A percentile compares a stretch with the other conserved stretches of the same genome.
phyloP scores from a whole-genome alignment of 2,329 filamentous ascomycete species.

The Calonectria montana region DNA sequence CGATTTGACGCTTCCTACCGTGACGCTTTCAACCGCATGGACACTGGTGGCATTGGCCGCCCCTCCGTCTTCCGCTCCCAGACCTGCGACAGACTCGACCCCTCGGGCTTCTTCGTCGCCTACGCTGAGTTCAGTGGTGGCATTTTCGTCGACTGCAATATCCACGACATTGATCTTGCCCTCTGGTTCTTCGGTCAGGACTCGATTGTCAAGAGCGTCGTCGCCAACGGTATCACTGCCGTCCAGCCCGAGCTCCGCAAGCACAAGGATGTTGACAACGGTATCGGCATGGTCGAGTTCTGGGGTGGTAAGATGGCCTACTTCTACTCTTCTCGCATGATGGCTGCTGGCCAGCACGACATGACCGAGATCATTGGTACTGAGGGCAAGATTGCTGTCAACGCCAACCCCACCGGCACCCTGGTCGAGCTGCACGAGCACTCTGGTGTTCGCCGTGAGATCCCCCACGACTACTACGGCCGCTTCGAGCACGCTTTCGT shows the following conservation, averaged over 20 bases:
- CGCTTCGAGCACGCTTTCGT: conserved; percentile 73
- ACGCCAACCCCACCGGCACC: conserved; percentile 65
- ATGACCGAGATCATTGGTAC: conserved; percentile 76
- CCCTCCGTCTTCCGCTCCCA: conserved; percentile 73
- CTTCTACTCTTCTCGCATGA: conserved; percentile 75
- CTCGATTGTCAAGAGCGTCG: conserved; percentile 45
- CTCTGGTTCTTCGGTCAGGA: conserved; percentile 50
- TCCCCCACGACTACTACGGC: conserved; percentile 71
- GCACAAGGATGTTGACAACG: conserved; percentile 49
- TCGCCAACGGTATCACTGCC: conserved; percentile 46
- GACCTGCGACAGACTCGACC: conserved; percentile 76
- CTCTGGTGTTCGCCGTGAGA: conserved; percentile 64
- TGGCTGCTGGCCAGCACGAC: conserved; percentile 76
- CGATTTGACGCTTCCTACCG: conserved; percentile 74
- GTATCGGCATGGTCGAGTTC: conserved; percentile 72
- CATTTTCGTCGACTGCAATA: conserved; percentile 78
- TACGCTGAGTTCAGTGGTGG: conserved; percentile 75
- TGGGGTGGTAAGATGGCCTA: conserved; percentile 73
- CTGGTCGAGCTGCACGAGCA: conserved; percentile 67
- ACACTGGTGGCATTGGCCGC: conserved; percentile 67
- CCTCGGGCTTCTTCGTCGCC: conserved; percentile 74
- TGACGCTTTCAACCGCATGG: conserved; percentile 65
- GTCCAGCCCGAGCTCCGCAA: conserved; percentile 47
- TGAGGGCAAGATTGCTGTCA: conserved; percentile 71
- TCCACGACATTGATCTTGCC: conserved; percentile 70